phyloP scores from a whole-genome alignment of 352 stramenopile species.

The Globisporangium paroecandrum region DNA sequence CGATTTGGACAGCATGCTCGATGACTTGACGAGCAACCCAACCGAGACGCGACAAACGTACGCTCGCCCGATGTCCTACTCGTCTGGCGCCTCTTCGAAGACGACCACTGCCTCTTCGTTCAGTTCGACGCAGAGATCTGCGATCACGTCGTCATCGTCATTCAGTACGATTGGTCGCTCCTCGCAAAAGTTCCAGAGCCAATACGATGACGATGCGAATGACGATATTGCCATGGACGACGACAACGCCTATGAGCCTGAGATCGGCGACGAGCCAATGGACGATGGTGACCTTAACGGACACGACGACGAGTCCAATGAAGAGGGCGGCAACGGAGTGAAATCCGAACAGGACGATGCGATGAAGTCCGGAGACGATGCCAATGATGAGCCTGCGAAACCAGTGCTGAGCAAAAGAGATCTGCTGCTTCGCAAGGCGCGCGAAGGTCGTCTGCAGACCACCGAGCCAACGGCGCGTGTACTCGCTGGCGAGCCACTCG shows the following conservation, averaged over 20 bases:
- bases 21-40: conserved; percentile 82
- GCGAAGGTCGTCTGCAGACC: conserved; percentile 53
- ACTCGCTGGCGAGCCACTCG: conserved; percentile 34
- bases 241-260: conserved; percentile 14
- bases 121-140: conserved; percentile 15
- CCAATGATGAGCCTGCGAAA: conserved; percentile 15
- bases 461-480: conserved; percentile 56
- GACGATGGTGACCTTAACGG: conserved; percentile 15
- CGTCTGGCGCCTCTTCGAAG: conserved; percentile 28
- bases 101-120: conserved; percentile 19
- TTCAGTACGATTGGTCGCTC: conserved; percentile 16
- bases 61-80: conserved; percentile 56
- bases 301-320: conserved; percentile 2
- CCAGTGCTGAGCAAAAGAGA: conserved; percentile 70
- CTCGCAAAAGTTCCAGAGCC: conserved; percentile 15
- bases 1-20: conserved; percentile 83
- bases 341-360: conserved; percentile 22
- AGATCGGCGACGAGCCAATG: conserved; percentile 20
- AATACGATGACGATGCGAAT: conserved; percentile 23
- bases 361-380: conserved; percentile 12
- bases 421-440: conserved; percentile 65
- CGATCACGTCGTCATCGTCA: conserved; percentile 9
- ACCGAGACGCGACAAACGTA: conserved; percentile 56
- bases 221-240: conserved; percentile 18
- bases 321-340: not conserved